Conservation (phyloP, 1,284 basidiomycete genomes). For the Puccinia novopanici region DNA sequence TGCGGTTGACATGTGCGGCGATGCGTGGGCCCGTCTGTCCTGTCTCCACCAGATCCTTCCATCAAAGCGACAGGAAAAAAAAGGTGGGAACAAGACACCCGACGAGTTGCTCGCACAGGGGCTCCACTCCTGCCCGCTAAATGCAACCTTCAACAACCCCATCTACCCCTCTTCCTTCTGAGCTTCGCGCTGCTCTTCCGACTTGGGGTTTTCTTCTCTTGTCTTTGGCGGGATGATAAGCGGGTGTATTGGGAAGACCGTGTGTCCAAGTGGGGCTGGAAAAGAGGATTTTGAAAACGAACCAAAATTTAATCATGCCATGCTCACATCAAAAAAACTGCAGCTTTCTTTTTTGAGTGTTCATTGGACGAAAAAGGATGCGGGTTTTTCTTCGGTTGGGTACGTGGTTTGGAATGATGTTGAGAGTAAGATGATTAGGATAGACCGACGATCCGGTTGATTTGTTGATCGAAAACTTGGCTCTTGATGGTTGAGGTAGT, state of each 20-base stretch:
- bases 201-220: too few species aligned
- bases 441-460: conserved; percentile 25
- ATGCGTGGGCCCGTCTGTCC: background rate
- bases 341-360: too few species aligned
- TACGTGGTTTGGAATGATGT: background rate
- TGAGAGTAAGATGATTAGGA: background rate
- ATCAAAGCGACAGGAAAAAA: background rate
- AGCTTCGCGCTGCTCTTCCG: background rate
- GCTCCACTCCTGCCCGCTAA: background rate
- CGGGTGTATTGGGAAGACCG: conserved; percentile 48
- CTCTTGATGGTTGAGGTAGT: conserved; percentile 33
- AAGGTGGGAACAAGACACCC: background rate
- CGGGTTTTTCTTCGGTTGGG: too few species aligned
- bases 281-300: background rate
- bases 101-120: background rate
- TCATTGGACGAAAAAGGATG: too few species aligned
- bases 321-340: too few species aligned
- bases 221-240: conserved; percentile 18
- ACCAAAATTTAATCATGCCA: background rate
- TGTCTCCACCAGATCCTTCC: background rate
- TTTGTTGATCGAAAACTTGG: conserved; percentile 38
- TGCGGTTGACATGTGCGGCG: background rate
- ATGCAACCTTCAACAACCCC: background rate
- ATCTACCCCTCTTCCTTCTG: background rate
- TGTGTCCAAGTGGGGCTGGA: background rate